Base-by-base conservation (phyloP, 108 stramenopile genomes). In the Skeletonema potamos region DNA sequence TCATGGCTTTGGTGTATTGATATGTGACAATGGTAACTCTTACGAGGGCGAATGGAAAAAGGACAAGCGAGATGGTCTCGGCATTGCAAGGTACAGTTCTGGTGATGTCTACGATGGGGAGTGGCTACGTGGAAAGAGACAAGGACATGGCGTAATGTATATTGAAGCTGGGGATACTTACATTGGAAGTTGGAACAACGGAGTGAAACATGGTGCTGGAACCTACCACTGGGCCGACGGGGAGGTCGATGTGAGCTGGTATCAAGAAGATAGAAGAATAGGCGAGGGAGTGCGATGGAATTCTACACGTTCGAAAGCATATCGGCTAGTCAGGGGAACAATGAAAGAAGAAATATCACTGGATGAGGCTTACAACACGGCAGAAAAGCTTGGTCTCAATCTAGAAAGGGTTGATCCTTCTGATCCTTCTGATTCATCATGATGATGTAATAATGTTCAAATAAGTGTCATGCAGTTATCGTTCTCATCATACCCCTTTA, bases 31-130 rank as follows among this genome's bases (percentile, higher is more conserved):
- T 66, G 80, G 80, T 6, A 81, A 81, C 57, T 74, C 73, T 15
- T 81, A 81, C 68, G 80, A 81, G 56, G 80, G 80, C 33, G 80
- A 81, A 55, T 81, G 80, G 80, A 74, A 70, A 69, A 74, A 70
- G 39, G 80, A 81, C 33, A 81, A 81, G 57, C 73, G 80, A n/a
- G 80, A 81, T 57, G 80, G 80, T 41, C 56, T 81, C 9, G 80
- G 80, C 24, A 70, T 74, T 28, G 80, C 80, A 15, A 30, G 73
- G n/a, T 81, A 81, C 36, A 74, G 80, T 37, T 74, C 73, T n/a
- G 80, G 80, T 26, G 80, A 81, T 81, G 73, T 81, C 0, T 81
- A 81, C 43, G 80, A 81, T 57, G 80, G 80, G 33, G 64, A 74
- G 57, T 81, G 80, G 80, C 33, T 48, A 6, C 57, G 59, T 1